Evolutionary conservation across 495 filamentous ascomycete genomes (phyloP).

Genomic region (Aspergillus funiculosus): DNA sequence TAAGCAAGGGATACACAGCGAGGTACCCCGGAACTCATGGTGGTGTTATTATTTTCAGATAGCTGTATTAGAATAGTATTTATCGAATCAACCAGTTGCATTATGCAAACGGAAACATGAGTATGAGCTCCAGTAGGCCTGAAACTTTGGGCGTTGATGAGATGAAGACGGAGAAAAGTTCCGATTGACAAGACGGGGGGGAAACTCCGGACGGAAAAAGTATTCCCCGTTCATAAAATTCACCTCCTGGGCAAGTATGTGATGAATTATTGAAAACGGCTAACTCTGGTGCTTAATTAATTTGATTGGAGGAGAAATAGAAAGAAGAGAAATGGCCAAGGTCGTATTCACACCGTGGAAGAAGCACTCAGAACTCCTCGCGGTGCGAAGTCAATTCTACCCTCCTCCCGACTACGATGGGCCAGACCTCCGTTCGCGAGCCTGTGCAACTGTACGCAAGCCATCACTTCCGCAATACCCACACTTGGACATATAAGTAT

Average conservation of each 20-base stretch:
- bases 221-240: conserved; percentile 21
- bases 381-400: conserved; percentile 64
- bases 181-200: neutral
- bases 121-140: too few relatives aligned
- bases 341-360: conserved; percentile 81
- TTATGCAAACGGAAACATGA: conserved; percentile 3
- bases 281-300: too few relatives aligned
- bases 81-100: neutral
- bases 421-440: conserved; percentile 36
- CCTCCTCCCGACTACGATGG: conserved; percentile 35
- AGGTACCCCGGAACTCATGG: conserved; percentile 14
- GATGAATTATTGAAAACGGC: too few relatives aligned
- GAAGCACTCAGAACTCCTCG: conserved; percentile 55
- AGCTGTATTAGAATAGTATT: conserved; percentile 1
- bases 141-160: too few relatives aligned
- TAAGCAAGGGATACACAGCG: conserved; percentile 31
- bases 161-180: conserved; percentile 4
- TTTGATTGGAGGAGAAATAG: neutral
- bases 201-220: conserved; percentile 17
- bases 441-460: conserved; percentile 42
- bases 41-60: neutral
- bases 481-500: neutral
- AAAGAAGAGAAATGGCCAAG: conserved; percentile 57
- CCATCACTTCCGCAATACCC: neutral
- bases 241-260: neutral